Conservation (phyloP, 108 stramenopile genomes). For the Skeletonema grethae region DNA sequence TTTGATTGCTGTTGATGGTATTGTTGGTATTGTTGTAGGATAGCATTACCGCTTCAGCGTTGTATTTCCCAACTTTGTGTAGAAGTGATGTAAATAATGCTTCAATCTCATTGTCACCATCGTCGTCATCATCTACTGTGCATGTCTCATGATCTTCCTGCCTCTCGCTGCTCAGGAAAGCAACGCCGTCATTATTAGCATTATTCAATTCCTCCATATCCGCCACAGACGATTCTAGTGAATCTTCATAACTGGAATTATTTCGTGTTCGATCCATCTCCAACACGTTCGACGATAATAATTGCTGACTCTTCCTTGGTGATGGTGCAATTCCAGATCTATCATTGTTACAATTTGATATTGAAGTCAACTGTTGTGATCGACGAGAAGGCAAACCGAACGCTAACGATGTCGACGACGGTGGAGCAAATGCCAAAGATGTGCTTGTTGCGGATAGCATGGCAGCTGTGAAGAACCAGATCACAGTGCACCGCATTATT, state of each 20-base stretch:
- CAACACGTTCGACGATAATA: neutral
- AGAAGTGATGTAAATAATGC: conserved; percentile 16
- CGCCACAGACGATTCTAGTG: neutral
- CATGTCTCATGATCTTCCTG: neutral
- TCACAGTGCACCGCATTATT: neutral
- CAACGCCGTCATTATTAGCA: neutral
- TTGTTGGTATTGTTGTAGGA: neutral
- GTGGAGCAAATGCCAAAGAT: neutral
- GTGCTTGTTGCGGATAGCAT: neutral
- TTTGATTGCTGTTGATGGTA: neutral
- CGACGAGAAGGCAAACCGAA: neutral
- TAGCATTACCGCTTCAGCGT: conserved; percentile 13
- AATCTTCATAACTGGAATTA: neutral
- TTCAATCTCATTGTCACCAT: conserved; percentile 2
- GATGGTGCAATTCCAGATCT: neutral
- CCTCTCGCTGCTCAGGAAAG: neutral
- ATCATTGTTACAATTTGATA: neutral
- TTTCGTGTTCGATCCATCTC: neutral
- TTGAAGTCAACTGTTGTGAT: neutral
- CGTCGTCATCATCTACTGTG: neutral
- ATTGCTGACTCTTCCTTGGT: neutral
- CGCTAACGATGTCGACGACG: neutral
- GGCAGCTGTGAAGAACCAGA: neutral
- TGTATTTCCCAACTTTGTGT: conserved; percentile 12
- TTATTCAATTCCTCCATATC: neutral